Evolutionary conservation across 257 asterid species (phyloP).

Genomic region (Capsicum rhomboideum): DNA sequence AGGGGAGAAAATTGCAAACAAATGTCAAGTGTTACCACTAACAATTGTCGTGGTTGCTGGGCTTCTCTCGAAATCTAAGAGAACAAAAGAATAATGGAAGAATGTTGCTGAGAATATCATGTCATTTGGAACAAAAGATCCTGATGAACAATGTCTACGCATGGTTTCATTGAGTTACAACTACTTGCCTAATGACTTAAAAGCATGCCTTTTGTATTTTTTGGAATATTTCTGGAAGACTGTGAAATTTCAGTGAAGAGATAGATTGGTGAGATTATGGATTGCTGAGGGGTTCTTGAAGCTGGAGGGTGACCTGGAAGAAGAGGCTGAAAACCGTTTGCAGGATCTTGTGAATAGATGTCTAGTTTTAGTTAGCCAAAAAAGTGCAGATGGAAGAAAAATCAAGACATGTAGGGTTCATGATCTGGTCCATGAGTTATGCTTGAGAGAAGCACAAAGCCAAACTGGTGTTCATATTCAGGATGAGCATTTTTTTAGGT

Average conservation of each 20-base stretch:
- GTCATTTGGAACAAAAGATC: background rate
- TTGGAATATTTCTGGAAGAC: background rate
- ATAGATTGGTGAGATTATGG: background rate
- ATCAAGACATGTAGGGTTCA: conserved; percentile 7
- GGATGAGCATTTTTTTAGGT: too few species aligned
- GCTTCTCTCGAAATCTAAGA: background rate
- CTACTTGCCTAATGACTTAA: conserved; percentile 5
- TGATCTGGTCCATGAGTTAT: conserved; percentile 1
- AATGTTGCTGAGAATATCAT: background rate
- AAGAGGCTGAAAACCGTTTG: background rate
- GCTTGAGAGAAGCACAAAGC: background rate
- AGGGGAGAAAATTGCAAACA: background rate
- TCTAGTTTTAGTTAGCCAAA: background rate
- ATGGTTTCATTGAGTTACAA: background rate
- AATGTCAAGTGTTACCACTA: conserved; percentile 10
- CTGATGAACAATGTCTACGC: background rate
- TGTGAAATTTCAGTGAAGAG: background rate
- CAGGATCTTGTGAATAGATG: conserved; percentile 4
- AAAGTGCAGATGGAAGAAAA: background rate
- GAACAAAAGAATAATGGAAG: background rate
- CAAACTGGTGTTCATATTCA: too few species aligned
- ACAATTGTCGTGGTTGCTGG: background rate
- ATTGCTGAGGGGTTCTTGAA: conserved; percentile 9
- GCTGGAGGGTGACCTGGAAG: background rate
- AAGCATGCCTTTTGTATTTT: background rate